These are phyloP conservation scores for Xylariaceae sp. DNA, from an alignment of 2,329 filamentous ascomycete species.

Conservation along the genomic window DNA sequence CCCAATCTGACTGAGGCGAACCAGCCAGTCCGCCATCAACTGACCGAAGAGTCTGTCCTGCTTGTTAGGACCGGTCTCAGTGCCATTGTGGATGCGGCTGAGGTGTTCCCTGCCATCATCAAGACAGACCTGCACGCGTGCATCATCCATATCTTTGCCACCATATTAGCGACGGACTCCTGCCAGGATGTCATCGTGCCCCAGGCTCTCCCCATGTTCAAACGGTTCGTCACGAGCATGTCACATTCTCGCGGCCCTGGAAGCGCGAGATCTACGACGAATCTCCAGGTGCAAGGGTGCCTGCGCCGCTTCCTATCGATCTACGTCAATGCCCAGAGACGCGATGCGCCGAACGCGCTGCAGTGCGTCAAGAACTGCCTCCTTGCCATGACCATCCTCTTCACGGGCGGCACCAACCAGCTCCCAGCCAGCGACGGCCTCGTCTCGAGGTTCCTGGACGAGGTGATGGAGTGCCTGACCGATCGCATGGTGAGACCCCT, in stretches of 20 bases:
- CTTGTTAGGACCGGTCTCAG: conserved; percentile 75
- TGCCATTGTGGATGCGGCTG: conserved; percentile 86
- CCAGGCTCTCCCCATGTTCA: conserved; percentile 82
- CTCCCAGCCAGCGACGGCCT: conserved; percentile 70
- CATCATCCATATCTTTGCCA: conserved; percentile 93
- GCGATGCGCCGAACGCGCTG: conserved; percentile 67
- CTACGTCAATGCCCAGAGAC: conserved; percentile 65
- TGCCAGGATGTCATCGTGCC: conserved; percentile 88
- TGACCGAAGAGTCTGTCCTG: conserved; percentile 79
- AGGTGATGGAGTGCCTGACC: conserved; percentile 76
- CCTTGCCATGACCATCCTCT: conserved; percentile 78
- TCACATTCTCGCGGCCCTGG: conserved; percentile 36
- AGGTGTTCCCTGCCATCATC: conserved; percentile 94
- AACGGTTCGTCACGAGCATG: conserved; percentile 78
- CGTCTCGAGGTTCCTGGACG: conserved; percentile 66
- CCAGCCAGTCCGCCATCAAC: conserved; percentile 61
- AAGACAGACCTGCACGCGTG: conserved; percentile 93
- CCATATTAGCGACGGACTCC: conserved; percentile 76
- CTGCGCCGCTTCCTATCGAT: conserved; percentile 77
- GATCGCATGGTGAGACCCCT: conserved; percentile 57
- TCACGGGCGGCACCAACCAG: conserved; percentile 70
- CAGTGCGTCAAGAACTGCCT: conserved; percentile 90
- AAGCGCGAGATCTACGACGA: conserved; percentile 41
- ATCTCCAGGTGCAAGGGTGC: conserved; percentile 70
- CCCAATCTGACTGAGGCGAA: conserved; percentile 69